Base-by-base conservation (phyloP, 768 basidiomycete genomes). In the Erythrobasidium yunnanense region DNA sequence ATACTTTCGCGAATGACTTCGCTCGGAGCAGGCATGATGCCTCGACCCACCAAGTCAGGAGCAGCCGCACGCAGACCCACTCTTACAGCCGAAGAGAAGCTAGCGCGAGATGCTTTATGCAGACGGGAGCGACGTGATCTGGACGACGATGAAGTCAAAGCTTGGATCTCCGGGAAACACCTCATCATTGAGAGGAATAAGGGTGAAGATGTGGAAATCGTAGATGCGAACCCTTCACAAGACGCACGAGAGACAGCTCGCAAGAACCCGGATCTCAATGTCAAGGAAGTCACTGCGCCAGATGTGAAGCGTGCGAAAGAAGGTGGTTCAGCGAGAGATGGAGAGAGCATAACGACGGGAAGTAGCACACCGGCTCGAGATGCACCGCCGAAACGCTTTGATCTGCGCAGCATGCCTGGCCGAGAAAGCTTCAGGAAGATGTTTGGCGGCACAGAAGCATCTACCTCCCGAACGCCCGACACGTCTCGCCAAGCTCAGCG, bases 151-250 rank as follows among this genome's bases (percentile, higher is more conserved):
- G 11, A 63, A 33, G 60, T 63, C 30, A 63, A 63, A 27, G 30
- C 60, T n/a, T 63, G 60, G 60, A 27, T 63, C 20, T n/a, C 18
- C 7, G 60, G 60, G 25, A 63, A 51, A 15, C 60, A 63, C 38
- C 46, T 63, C 18, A 49, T 63, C 25, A 46, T 63, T 4, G 60
- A 63, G 46, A 46, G 60, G 8, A 51, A 51, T 33, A 51, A 51
- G 30, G 60, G 60, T 17, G 60, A 63, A 51, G 60, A 63, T 27
- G 60, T 63, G 29, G 60, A 63, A 33, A 38, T 63, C n/a, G 46
- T 63, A 22, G 60, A 63, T 63, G 49, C 49, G n/a, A 46, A 63
- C 30, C 60, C 60, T 2, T 50, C 47, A 2, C 27, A 49, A 15
- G 45, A 49, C 23, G 60, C 60, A 15, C 42, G 60, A n/a, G 60